Conservation (phyloP, 2,329 filamentous ascomycete species). For the Fusarium hainanense region DNA sequence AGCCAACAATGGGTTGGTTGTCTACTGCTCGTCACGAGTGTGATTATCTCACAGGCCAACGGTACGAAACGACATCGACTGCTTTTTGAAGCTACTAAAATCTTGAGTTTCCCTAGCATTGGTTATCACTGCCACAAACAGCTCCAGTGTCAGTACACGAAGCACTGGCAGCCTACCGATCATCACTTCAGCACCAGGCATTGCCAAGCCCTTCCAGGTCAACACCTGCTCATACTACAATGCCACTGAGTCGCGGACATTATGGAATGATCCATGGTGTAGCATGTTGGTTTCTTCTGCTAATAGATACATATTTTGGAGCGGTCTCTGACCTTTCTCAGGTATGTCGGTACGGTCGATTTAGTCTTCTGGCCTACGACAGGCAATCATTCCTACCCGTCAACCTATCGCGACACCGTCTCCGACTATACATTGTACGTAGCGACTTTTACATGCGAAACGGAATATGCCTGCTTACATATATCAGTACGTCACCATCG, state of each 20-base stretch:
- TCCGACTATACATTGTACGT: background rate
- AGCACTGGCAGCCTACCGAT: background rate
- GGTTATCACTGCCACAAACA: background rate
- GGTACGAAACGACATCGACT: background rate
- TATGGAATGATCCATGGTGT: background rate
- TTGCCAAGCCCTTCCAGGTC: background rate
- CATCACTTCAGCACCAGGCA: background rate
- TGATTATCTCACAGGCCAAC: background rate
- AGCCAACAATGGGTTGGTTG: too few relatives aligned
- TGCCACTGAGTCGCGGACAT: background rate
- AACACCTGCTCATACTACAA: background rate
- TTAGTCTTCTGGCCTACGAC: background rate
- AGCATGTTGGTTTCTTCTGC: background rate
- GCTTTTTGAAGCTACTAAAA: background rate
- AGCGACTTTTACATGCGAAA: background rate
- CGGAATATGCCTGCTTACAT: background rate
- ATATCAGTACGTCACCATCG: background rate
- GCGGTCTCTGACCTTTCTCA: background rate
- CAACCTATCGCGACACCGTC: background rate
- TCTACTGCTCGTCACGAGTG: background rate
- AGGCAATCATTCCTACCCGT: background rate
- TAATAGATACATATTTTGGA: background rate
- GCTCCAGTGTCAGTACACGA: background rate
- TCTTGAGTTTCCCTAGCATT: background rate
- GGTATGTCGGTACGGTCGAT: background rate